These are phyloP conservation scores for Sergeia podlipaevii DNA, from an alignment of 208 protist genomes.

Conservation along the genomic window DNA sequence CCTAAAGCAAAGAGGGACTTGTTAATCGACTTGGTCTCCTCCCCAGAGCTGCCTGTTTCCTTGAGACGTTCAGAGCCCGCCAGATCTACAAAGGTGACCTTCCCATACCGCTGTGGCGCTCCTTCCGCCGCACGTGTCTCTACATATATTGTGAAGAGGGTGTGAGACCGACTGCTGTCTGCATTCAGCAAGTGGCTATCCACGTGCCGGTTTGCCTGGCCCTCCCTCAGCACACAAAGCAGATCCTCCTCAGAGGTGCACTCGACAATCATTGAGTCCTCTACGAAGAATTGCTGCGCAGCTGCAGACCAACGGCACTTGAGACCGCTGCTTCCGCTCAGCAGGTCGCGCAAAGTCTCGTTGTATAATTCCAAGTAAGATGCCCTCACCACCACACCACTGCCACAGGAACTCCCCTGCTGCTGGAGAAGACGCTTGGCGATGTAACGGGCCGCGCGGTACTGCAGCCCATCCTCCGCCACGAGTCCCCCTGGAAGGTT, in stretches of 20 bases:
- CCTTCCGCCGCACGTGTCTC: constrained; percentile 21
- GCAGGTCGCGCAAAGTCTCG: constrained; percentile 81
- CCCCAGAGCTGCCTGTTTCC: constrained; percentile 65
- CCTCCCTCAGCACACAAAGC: constrained; percentile 76
- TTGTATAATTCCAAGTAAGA: constrained; percentile 89
- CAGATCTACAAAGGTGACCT: constrained; percentile 92
- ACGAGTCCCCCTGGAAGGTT: too few species aligned
- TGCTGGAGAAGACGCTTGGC: constrained; percentile 25
- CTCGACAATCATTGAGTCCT: constrained; percentile 79
- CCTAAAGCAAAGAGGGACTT: constrained; percentile 88
- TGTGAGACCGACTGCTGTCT: constrained; percentile 89
- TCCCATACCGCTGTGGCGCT: constrained; percentile 38
- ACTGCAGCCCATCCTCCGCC: constrained; percentile 70
- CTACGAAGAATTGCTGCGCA: constrained; percentile 77
- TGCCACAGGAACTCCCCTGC: constrained; percentile 14
- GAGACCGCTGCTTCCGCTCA: constrained; percentile 47
- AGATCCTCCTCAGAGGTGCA: constrained; percentile 71
- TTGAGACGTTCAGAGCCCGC: constrained; percentile 92
- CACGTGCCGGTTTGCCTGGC: constrained; percentile 69
- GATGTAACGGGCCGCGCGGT: constrained; percentile 53
- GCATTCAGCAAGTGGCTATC: constrained; percentile 77
- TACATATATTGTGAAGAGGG: constrained; percentile 85
- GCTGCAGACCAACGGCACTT: constrained; percentile 73
- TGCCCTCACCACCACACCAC: constrained; percentile 25
- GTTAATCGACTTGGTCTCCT: constrained; percentile 90